A percentile compares a stretch with the other conserved stretches of the same genome.
Evolutionary conservation across 257 asterid genomes (phyloP).

Genomic region (Rhazya stricta): DNA sequence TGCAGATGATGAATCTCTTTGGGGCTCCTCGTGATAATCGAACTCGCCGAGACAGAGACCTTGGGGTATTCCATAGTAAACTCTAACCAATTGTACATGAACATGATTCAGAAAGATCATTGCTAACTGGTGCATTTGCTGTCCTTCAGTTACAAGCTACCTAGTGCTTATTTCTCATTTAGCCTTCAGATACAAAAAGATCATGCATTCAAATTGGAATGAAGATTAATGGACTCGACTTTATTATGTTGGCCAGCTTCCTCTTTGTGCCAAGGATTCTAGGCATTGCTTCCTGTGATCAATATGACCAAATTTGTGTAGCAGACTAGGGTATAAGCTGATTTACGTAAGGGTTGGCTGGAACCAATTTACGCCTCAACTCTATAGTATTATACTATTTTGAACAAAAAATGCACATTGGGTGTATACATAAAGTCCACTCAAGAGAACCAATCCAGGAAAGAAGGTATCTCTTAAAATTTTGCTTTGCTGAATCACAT

Average conservation of each 20-base stretch:
- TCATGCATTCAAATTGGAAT: not conserved
- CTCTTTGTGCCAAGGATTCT: not conserved
- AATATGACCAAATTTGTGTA: not conserved
- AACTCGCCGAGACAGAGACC: not conserved
- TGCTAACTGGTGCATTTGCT: slow-evolving; percentile 6
- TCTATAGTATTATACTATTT: no score
- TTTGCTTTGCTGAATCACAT: no score
- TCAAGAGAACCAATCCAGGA: no score
- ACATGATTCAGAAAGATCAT: not conserved
- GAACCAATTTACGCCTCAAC: no score
- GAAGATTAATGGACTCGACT: not conserved
- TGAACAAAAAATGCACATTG: no score
- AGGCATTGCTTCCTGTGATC: not conserved
- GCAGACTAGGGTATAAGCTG: no score
- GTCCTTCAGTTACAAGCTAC: not conserved
- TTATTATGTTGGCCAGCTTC: not conserved
- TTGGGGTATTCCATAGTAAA: slow-evolving; percentile 1
- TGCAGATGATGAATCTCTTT: slow-evolving; percentile 12
- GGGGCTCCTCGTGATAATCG: not conserved
- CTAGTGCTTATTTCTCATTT: not conserved
- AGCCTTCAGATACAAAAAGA: not conserved
- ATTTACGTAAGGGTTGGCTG: no score
- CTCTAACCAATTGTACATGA: slow-evolving; percentile 20
- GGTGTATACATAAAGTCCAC: no score
- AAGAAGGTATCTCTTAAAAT: no score